These are phyloP conservation scores for Tieghemostelium lacteum DNA, from an alignment of 78 protist genomes.

Conservation along the genomic window DNA sequence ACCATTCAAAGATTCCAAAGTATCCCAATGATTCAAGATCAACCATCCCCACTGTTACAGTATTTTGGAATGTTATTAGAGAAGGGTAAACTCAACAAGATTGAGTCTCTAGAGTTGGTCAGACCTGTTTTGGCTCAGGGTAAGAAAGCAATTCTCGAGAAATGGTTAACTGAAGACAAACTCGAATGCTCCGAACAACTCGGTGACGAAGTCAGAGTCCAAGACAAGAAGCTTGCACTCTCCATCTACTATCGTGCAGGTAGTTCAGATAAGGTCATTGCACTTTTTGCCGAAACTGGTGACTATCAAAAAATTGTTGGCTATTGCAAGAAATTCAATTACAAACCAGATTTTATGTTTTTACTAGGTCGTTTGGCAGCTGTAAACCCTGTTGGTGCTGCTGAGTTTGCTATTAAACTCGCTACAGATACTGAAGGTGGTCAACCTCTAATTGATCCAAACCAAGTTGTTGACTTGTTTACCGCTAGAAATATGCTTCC, in stretches of 20 bases:
- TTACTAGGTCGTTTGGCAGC: constrained; percentile 82
- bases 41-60: constrained; percentile 92
- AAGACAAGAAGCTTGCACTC: constrained; percentile 89
- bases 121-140: constrained; percentile 94
- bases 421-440: constrained; percentile 81
- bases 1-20: constrained; percentile 95
- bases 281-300: constrained; percentile 92
- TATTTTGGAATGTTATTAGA: constrained; percentile 98
- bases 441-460: constrained; percentile 82
- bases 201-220: constrained; percentile 94
- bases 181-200: constrained; percentile 98
- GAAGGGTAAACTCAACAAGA: constrained; percentile 91
- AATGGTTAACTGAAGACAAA: constrained; percentile 97
- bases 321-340: constrained; percentile 92
- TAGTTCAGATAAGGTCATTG: constrained; percentile 91
- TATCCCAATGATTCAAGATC: constrained; percentile 82
- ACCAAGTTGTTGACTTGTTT: constrained; percentile 93
- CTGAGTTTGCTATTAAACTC: constrained; percentile 91
- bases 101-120: constrained; percentile 97
- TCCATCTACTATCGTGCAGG: constrained; percentile 93
- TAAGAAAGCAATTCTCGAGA: constrained; percentile 90
- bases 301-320: constrained; percentile 94
- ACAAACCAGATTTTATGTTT: constrained; percentile 87
- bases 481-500: constrained; percentile 87
- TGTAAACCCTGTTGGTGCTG: constrained; percentile 92